Evolutionary conservation across 1,284 basidiomycete species (phyloP), one percentile per base, ranked within the genome.

Genomic region (Apiotrichum montevideense): DNA sequence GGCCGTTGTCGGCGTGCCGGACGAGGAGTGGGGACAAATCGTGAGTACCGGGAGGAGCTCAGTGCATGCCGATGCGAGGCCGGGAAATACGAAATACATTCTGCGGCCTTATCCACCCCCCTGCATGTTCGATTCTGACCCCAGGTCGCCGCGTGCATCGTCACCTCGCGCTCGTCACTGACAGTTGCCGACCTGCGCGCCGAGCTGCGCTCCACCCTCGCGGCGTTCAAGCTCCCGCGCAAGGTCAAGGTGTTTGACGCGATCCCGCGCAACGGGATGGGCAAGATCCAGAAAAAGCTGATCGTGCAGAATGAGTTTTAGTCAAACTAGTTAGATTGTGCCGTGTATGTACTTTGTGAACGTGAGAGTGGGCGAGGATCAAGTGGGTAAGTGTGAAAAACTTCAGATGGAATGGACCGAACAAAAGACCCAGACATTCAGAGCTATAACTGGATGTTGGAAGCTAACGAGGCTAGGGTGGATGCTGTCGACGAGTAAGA

Each of bases 11-110:
- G 73, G 66, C 10, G 65, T 74, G 0, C 63, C 67, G 8, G 66
- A 74, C 55, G 64, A 68, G 29, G 68, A 71, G 43, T 75, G 72
- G 72, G 73, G 73, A 1, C 69, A 75, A 54, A 64, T 72, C 4
- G 73, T 75, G 40, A 63, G 66, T 59, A 39, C 46, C 5, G 11
- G 40, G 6, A 33, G 40, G 32, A n/a, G 1, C 3, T 5, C 8
- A 15, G n/a, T 29, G 2, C 33, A 21, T 40, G 14, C 21, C 21
- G 21, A 21, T 21, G 21, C 21, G 21, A 21, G 21, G 21, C 21
- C 21, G 21, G 21, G 21, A 21, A 21, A 21, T 21, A 21, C 21
- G 21, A 21, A 21, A 21, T 21, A 21, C 21, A 21, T 21, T 21
- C 21, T 21, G 21, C 21, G 21, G 21, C 21, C 21, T 21, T 21